These are phyloP conservation scores for Dryas drummondii DNA, from an alignment of 306 rosid genomes.

Conservation along the genomic window DNA sequence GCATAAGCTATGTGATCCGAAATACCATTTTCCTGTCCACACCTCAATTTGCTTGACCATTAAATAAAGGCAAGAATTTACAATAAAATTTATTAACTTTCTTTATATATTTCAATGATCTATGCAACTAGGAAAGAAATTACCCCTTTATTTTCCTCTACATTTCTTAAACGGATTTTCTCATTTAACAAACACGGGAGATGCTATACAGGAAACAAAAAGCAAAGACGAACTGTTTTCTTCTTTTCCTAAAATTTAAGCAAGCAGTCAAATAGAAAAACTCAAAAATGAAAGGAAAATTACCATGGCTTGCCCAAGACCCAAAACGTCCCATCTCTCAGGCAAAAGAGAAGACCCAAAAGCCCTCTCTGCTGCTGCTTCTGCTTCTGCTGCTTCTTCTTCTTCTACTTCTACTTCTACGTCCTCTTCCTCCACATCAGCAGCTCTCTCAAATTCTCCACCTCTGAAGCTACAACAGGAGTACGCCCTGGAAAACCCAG, in stretches of 20 bases:
- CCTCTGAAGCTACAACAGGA: conserved; percentile 26
- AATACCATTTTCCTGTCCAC: not conserved
- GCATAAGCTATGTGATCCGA: not conserved
- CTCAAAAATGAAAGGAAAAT: conserved; percentile 7
- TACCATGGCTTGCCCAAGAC: conserved; percentile 99
- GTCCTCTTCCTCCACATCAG: conserved; percentile 36
- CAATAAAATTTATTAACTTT: not conserved
- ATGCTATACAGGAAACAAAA: not conserved
- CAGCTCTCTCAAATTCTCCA: conserved; percentile 21
- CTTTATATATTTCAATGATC: no score
- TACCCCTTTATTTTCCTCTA: not conserved
- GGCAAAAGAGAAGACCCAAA: conserved; percentile 45
- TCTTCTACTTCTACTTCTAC: conserved; percentile 29
- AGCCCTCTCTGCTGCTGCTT: conserved; percentile 22
- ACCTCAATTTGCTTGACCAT: not conserved
- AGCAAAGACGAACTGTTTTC: not conserved
- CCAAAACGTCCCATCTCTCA: conserved; percentile 88
- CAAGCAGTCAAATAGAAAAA: not conserved
- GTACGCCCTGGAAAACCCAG: conserved; percentile 14
- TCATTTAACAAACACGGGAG: not conserved
- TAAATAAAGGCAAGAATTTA: not conserved
- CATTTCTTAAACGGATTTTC: not conserved
- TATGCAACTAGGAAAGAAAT: not conserved
- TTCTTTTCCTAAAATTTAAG: not conserved
- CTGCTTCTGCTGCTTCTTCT: not conserved